Percentiles rank a stretch among this genome's conserved stretches.
phyloP scores from a whole-genome alignment of 2,329 filamentous ascomycete species.

The Phialemoniopsis sp. region DNA sequence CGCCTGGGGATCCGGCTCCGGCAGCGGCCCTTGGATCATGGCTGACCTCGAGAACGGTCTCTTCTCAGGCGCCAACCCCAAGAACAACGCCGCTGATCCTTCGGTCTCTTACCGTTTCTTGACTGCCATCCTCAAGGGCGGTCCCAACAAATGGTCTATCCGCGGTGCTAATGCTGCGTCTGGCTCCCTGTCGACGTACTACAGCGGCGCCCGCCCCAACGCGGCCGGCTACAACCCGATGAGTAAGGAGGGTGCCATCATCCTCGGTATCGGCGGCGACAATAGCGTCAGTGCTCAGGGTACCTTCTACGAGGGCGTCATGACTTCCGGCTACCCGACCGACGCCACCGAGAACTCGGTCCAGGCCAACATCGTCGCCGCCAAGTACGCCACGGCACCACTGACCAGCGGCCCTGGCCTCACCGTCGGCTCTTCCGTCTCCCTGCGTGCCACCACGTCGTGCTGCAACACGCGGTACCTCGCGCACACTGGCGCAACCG shows the following conservation, averaged over 20 bases:
- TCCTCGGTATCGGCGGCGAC: conserved; percentile 69
- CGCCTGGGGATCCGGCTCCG: conserved; percentile 51
- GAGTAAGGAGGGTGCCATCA: conserved; percentile 61
- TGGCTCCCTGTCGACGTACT: conserved; percentile 53
- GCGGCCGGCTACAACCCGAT: conserved; percentile 55
- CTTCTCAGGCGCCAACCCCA: conserved; percentile 48
- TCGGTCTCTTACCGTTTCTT: conserved; percentile 51
- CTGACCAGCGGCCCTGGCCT: conserved; percentile 42
- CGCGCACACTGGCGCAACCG: conserved; percentile 42
- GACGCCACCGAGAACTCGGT: conserved; percentile 54
- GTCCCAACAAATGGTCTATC: conserved; percentile 52
- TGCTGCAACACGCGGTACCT: conserved; percentile 51
- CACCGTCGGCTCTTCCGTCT: conserved; percentile 40
- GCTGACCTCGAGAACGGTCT: conserved; percentile 65
- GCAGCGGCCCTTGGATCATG: conserved; percentile 63
- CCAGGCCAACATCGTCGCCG: conserved; percentile 56
- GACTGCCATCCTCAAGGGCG: conserved; percentile 53
- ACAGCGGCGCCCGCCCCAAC: conserved; percentile 49
- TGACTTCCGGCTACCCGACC: conserved; percentile 58
- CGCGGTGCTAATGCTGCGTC: conserved; percentile 53
- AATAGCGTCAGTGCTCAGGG: conserved; percentile 57
- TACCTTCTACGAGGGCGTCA: conserved; percentile 62
- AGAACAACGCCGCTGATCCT: conserved; percentile 46
- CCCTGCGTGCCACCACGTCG: conserved; percentile 48
- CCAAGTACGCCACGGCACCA: conserved; percentile 45